A percentile compares a stretch with the other conserved stretches of the same genome.
These are phyloP conservation scores for Coprinellus aureogranulatus DNA, from an alignment of 768 basidiomycete species.

Conservation along the genomic window DNA sequence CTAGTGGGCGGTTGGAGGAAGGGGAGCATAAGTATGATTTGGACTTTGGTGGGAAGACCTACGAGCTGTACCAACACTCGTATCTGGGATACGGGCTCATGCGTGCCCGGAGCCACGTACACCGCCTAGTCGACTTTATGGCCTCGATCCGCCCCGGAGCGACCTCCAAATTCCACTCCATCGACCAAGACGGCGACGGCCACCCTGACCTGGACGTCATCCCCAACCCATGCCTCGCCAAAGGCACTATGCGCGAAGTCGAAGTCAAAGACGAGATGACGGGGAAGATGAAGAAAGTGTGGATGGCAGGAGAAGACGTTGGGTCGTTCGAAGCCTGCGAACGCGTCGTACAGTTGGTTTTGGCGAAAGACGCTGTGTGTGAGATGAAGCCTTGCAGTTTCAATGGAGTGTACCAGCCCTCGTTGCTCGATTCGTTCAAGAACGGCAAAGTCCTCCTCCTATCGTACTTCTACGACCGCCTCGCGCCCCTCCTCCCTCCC, in stretches of 20 bases:
- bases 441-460: conserved; percentile 84
- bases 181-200: conserved; percentile 12
- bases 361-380: conserved; percentile 96
- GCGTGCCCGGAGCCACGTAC: conserved; percentile 79
- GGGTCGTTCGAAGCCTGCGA: conserved; percentile 87
- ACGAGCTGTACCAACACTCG: conserved; percentile 93
- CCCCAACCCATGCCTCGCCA: conserved; percentile 81
- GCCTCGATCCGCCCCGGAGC: conserved; percentile 36
- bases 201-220: conserved; percentile 24
- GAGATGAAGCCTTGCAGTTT: conserved; percentile 94
- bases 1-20: conserved; percentile 47
- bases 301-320: conserved; percentile 81
- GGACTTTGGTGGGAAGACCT: conserved; percentile 63
- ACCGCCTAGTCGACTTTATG: conserved; percentile 90
- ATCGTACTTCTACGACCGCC: conserved; percentile 97
- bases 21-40: conserved; percentile 94
- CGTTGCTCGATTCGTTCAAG: conserved; percentile 83
- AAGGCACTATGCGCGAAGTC: conserved; percentile 59
- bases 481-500: conserved; percentile 65
- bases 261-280: conserved; percentile 53
- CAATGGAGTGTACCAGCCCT: conserved; percentile 96
- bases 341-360: conserved; percentile 77
- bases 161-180: conserved; percentile 17
- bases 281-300: conserved; percentile 54
- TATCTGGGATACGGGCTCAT: conserved; percentile 96